These are phyloP conservation scores for Dipodascus geniculatus DNA, from an alignment of 805 yeast species.

Conservation along the genomic window DNA sequence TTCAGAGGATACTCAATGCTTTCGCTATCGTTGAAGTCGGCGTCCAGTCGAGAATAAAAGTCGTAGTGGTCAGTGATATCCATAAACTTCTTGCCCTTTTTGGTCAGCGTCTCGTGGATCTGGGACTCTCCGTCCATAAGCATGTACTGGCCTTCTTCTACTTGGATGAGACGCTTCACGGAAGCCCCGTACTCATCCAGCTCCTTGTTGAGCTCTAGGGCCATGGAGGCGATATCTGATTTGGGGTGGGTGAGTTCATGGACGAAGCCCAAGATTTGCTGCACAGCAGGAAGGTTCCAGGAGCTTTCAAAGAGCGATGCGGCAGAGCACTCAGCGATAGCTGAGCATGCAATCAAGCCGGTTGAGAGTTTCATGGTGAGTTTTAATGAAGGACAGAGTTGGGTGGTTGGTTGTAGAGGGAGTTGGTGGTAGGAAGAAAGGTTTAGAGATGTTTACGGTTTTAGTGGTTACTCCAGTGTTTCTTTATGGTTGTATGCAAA, in stretches of 20 bases:
- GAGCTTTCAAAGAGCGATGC: background rate
- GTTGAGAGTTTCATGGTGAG: too few species aligned
- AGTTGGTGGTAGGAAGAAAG: too few species aligned
- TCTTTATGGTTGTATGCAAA: too few species aligned
- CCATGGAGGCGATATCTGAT: background rate
- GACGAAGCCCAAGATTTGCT: background rate
- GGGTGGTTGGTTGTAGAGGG: too few species aligned
- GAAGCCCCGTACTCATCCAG: background rate
- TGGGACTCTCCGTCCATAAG: constrained; percentile 26
- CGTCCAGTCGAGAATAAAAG: constrained; percentile 5
- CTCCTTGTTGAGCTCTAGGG: background rate
- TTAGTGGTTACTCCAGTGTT: too few species aligned
- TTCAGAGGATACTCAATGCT: constrained; percentile 42
- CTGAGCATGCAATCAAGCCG: too few species aligned
- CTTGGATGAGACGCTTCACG: background rate
- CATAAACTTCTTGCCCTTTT: constrained; percentile 42
- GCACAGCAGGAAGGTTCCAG: background rate
- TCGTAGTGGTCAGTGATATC: constrained; percentile 44
- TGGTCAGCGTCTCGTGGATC: constrained; percentile 32
- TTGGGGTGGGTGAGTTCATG: background rate
- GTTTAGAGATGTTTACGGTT: too few species aligned
- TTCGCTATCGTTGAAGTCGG: constrained; percentile 3
- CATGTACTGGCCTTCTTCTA: background rate
- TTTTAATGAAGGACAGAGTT: too few species aligned
- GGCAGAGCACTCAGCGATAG: background rate